These are phyloP conservation scores for Psilocybe sp. DNA, from an alignment of 768 basidiomycete genomes.

Conservation along the genomic window DNA sequence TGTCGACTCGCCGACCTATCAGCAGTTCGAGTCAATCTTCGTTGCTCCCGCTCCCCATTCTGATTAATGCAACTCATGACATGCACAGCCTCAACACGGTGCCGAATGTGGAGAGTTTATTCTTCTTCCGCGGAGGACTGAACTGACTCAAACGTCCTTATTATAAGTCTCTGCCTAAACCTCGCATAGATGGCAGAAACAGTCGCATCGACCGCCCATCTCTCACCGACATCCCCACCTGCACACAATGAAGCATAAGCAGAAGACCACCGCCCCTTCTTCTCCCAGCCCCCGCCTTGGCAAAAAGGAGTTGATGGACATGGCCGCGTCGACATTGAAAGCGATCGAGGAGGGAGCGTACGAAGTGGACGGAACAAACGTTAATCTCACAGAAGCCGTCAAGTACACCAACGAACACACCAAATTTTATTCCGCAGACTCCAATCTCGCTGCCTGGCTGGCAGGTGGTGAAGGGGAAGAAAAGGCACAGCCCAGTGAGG, in stretches of 20 bases:
- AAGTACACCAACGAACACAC: conserved; percentile 37
- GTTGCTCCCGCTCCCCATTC: no score
- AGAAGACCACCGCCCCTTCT: no score
- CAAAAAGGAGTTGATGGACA: conserved; percentile 19
- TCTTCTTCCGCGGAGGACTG: no score
- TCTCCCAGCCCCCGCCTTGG: no score
- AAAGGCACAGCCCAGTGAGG: background rate
- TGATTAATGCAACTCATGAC: no score
- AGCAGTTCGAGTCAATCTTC: conserved; percentile 20
- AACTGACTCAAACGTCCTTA: background rate
- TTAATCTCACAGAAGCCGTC: conserved; percentile 25
- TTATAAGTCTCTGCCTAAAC: background rate
- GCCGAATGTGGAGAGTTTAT: no score
- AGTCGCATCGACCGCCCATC: no score
- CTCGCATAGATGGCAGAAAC: background rate
- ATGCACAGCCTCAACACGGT: no score
- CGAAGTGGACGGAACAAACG: conserved; percentile 17
- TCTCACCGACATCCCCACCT: no score
- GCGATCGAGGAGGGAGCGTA: conserved; percentile 45
- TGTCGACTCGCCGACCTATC: conserved; percentile 20
- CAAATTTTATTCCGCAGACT: conserved; percentile 47
- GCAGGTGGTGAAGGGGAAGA: background rate
- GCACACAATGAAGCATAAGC: no score
- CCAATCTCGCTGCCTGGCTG: conserved; percentile 43
- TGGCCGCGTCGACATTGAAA: conserved; percentile 48